Evolutionary conservation across 495 filamentous ascomycete genomes (phyloP), one percentile per base, ranked within the genome.

Genomic region (Penicillium pancosmium): DNA sequence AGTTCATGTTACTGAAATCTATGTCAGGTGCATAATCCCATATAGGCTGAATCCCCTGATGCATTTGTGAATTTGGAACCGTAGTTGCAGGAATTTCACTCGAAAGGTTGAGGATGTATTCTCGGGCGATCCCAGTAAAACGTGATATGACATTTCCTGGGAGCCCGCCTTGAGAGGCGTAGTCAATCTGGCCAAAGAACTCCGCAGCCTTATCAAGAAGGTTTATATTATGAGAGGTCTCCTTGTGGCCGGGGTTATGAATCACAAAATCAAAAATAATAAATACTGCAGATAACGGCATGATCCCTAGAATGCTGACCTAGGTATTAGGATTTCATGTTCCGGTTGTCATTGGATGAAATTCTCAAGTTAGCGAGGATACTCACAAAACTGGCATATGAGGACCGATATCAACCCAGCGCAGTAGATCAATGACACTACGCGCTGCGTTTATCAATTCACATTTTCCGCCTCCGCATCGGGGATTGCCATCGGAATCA

Each of bases 191-290:
- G 36, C 36, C 36, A 38, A 38, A 38, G 36, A 38, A 38, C 15
- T n/a, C 36, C 2, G 36, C 36, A 13, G 36, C 36, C 5, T n/a
- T 3, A 38, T 71, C 72, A 3, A 77, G 56, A 18, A 74, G 61
- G 19, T 60, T 54, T 3, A 77, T 51, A 46, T 77, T 77, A 4
- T 60, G 62, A 36, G 49, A 61, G 2, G 73, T 75, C 38, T 73
- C 73, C n/a, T 69, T 55, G 52, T 75, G 71, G 23, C 43, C 48
- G 16, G 74, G 74, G 41, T 77, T 75, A 52, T 74, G 72, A n/a
- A 77, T 62, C 5, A 77, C 68, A 34, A 75, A 65, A 23, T 77
- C 74, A 41, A 77, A 77, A n/a, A 77, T 57, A 34, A 77, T 66
- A 33, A 77, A 77, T 15, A 77, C 52, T 16, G 73, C 68, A 11